Base-by-base conservation (phyloP, 768 basidiomycete species). In the Tubosaeta sp. region DNA sequence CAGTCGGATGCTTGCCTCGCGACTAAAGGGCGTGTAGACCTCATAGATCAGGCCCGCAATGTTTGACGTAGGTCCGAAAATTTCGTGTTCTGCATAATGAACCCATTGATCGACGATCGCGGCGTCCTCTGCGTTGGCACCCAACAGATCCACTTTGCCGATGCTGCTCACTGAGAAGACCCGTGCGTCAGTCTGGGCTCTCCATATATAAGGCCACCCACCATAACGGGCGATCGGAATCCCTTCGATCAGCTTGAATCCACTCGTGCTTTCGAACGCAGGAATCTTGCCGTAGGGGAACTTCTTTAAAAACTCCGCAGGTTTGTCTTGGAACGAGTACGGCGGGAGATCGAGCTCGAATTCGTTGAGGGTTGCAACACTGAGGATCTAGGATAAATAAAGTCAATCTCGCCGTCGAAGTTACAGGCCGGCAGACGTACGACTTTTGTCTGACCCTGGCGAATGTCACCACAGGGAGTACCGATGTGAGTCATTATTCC, bases 261-360 rank as follows among this genome's bases (percentile, higher is more conserved):
- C 56, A 16, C 49, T 34, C 5, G 34, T 16, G 8, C 19, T 47
- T 19, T 63, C 57, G 42, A 64, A 64, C 3, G 59, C 34, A 5
- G 62, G 62, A 9, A 61, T 49, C 34, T 63, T 65, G 1, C 57
- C 59, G 16, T 57, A 55, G 2, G 52, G 33, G 29, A 64, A 65
- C 25, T 59, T 59, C 29, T 33, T 7, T 4, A 29, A 32, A 22
- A 55, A 64, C 11, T 49, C 58, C 0, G 43, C 39, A 10, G 60
- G 59, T 43, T 54, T 65, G 27, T 59, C 46, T 0, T 25, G 16
- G 32, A 55, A 53, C 0, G 44, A 29, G 14, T 44, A 58, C 22
- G 56, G 39, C 0, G 55, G 43, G 22, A 32, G 37, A 5, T 55
- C 41, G 7, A 62, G 25, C 35, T 60, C 59, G 2, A 63, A 29